A percentile compares a stretch with the other conserved stretches of the same genome.
Evolutionary conservation across 2,329 filamentous ascomycete species (phyloP).

Genomic region (Aspergillus luchuensis): DNA sequence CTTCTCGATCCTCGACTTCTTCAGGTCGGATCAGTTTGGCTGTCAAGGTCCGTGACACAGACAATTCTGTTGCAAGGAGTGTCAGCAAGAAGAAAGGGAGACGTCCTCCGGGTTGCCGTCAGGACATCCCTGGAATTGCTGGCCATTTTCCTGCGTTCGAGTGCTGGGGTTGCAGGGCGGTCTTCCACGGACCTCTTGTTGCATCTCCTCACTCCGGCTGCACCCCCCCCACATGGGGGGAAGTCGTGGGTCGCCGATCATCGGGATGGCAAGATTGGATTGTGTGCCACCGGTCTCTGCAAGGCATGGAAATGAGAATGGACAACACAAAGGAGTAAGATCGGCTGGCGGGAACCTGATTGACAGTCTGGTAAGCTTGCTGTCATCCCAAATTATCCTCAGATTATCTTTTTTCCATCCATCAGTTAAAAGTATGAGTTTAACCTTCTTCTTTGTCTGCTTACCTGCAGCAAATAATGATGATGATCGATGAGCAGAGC

Average conservation of each 20-base stretch:
- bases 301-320: no score
- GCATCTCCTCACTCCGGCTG: constrained; percentile 1
- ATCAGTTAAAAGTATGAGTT: no score
- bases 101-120: background rate
- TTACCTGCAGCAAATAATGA: no score
- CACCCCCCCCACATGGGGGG: background rate
- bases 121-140: background rate
- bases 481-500: background rate
- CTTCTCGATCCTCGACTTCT: no score
- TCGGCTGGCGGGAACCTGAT: no score
- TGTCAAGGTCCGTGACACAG: background rate
- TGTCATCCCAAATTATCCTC: no score
- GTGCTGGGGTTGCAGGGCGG: background rate
- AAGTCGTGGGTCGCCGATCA: constrained; percentile 2
- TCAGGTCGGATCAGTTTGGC: background rate
- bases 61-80: background rate
- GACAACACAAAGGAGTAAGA: no score
- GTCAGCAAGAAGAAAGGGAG: background rate
- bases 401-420: no score
- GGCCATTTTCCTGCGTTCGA: background rate
- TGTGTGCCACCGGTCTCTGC: background rate
- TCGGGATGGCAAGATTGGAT: background rate
- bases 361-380: no score
- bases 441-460: no score
- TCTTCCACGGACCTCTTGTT: background rate